Conservation (phyloP, 148 eudicot species). For the Dianthus caryophyllus region DNA sequence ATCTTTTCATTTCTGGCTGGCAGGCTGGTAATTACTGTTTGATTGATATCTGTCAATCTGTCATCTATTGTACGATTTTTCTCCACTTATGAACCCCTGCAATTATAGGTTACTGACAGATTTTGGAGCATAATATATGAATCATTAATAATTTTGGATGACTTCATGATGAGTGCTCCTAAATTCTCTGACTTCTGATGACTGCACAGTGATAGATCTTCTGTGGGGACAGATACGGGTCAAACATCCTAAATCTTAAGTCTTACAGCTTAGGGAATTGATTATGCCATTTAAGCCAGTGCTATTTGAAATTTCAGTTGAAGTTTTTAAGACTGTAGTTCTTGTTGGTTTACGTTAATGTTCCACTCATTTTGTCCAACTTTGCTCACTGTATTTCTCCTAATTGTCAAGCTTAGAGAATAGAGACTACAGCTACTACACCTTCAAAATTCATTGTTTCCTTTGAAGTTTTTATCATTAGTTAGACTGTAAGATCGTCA, state of each 20-base stretch:
- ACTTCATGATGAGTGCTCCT: conserved; percentile 36
- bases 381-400: neutral
- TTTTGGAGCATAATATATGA: conserved; percentile 33
- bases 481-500: neutral
- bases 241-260: conserved; percentile 11
- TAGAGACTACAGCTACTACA: neutral
- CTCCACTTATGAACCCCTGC: neutral
- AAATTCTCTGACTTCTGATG: conserved; percentile 32
- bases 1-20: neutral
- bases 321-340: neutral
- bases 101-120: neutral
- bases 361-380: neutral
- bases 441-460: neutral
- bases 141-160: conserved; percentile 16
- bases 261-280: conserved; percentile 1
- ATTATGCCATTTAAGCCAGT: neutral
- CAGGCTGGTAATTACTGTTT: neutral
- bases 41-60: neutral
- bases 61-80: neutral
- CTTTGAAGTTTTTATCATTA: neutral
- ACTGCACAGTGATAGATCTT: conserved; percentile 28
- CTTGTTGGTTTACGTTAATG: neutral
- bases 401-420: neutral
- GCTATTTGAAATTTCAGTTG: neutral
- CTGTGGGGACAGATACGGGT: conserved; percentile 37